Percentiles rank a stretch among this genome's conserved stretches.
Conservation (phyloP, 2,329 filamentous ascomycete genomes). For the Diaporthe velutina region DNA sequence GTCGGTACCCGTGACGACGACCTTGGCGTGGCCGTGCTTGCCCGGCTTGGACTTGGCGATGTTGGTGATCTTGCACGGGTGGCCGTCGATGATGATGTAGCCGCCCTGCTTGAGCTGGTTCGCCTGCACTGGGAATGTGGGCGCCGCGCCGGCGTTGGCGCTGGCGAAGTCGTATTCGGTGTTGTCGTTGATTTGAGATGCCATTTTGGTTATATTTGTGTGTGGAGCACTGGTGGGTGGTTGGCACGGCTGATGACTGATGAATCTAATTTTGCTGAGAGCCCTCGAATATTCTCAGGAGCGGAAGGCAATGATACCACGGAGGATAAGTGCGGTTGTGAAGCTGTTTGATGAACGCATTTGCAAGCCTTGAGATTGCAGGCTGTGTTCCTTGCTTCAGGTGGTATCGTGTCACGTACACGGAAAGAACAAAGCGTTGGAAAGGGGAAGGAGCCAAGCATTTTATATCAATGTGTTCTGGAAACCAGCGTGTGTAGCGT, state of each 20-base stretch:
- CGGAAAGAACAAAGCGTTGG: not conserved
- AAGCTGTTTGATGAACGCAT: slow-evolving; percentile 5
- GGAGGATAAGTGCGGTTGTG: slow-evolving; percentile 10
- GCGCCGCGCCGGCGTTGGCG: not conserved
- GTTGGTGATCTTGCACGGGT: slow-evolving; percentile 19
- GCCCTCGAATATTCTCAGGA: not conserved
- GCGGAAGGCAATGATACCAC: slow-evolving; percentile 6
- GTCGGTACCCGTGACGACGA: slow-evolving; percentile 1
- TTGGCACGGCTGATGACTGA: not conserved
- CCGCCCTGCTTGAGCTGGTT: slow-evolving; percentile 20
- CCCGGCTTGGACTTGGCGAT: slow-evolving; percentile 14
- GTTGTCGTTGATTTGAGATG: slow-evolving; percentile 13
- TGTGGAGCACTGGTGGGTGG: not conserved
- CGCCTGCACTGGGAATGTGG: slow-evolving; percentile 12
- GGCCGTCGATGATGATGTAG: not conserved
- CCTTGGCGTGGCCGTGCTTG: slow-evolving; percentile 23
- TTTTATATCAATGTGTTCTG: not conserved
- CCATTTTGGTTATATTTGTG: not conserved
- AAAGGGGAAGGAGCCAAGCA: not conserved
- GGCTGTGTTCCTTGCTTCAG: not conserved
- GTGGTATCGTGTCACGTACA: not conserved
- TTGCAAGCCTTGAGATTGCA: not conserved
- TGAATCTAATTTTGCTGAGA: not conserved
- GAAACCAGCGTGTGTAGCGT: not conserved
- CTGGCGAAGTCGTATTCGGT: not conserved